Percentiles rank a stretch among this genome's conserved stretches.
Conservation (phyloP, 108 stramenopile species). For the Nitzschia putrida region DNA sequence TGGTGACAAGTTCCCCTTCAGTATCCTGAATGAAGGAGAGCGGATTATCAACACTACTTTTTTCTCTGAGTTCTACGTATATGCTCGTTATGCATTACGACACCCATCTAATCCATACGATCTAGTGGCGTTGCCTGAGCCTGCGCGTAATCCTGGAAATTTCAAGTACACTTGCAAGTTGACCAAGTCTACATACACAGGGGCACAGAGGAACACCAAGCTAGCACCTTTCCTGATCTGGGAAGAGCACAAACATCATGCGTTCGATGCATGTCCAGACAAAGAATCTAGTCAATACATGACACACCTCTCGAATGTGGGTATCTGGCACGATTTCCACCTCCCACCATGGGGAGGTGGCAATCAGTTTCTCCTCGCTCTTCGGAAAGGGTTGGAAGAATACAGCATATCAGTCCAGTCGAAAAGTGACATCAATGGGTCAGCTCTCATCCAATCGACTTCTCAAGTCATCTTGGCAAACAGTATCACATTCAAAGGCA, state of each 20-base stretch:
- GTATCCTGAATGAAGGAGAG: slow-evolving; percentile 18
- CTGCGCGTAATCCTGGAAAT: slow-evolving; percentile 11
- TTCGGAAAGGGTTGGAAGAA: slow-evolving; percentile 11
- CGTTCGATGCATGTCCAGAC: slow-evolving; percentile 21
- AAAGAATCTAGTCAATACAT: slow-evolving; percentile 1
- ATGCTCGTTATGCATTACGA: slow-evolving; percentile 12
- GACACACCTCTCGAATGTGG: slow-evolving; percentile 16
- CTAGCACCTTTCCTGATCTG: slow-evolving; percentile 18
- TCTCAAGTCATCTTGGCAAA: slow-evolving; percentile 26
- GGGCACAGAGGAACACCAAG: slow-evolving; percentile 9
- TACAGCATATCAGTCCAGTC: neutral
- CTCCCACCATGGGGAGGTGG: slow-evolving; percentile 29
- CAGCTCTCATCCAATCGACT: neutral
- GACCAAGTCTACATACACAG: slow-evolving; percentile 3
- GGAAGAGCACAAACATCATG: slow-evolving; percentile 18
- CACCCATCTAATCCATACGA: neutral
- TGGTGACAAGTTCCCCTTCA: slow-evolving; percentile 11
- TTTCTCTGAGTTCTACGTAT: slow-evolving; percentile 20
- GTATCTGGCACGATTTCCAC: slow-evolving; percentile 33
- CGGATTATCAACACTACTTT: slow-evolving; percentile 19
- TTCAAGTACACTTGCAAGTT: slow-evolving; percentile 18
- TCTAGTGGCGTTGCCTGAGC: neutral
- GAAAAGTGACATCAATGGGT: slow-evolving; percentile 4
- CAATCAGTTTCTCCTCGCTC: slow-evolving; percentile 27
- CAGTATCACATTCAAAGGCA: slow-evolving; percentile 24